These are phyloP conservation scores for Solanum sejunctum DNA, from an alignment of 257 asterid genomes.

Conservation along the genomic window DNA sequence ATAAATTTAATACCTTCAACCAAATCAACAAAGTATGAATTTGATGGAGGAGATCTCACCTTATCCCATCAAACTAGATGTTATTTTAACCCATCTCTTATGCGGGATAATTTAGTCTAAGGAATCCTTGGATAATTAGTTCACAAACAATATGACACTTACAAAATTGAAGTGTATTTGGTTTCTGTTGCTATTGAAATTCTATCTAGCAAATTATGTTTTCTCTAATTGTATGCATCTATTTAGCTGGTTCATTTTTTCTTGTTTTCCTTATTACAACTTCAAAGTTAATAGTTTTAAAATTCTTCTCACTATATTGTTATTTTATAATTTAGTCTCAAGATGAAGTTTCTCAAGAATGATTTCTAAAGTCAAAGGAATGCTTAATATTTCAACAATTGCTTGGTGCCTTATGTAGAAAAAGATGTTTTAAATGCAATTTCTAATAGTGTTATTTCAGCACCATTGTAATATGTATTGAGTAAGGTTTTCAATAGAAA, in stretches of 20 bases:
- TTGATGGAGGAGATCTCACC: neutral
- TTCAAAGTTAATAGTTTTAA: neutral
- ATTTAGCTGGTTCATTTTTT: neutral
- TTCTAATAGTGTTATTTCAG: neutral
- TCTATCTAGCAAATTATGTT: neutral
- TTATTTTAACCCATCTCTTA: neutral
- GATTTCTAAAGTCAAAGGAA: neutral
- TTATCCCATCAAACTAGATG: neutral
- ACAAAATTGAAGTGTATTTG: neutral
- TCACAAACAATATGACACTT: neutral
- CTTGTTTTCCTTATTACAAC: neutral
- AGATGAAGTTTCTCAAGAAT: neutral
- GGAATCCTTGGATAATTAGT: neutral
- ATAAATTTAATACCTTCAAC: neutral
- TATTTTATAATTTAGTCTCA: neutral
- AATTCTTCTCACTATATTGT: neutral
- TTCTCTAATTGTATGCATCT: neutral
- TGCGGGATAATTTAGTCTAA: neutral
- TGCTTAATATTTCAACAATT: neutral
- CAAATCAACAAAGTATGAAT: neutral
- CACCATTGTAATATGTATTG: neutral
- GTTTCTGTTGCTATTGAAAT: neutral
- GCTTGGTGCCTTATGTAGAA: neutral
- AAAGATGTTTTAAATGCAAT: no score
- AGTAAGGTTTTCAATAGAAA: neutral